Base-by-base conservation (phyloP, 2,329 filamentous ascomycete species). In the Pseudogymnoascus sp. region DNA sequence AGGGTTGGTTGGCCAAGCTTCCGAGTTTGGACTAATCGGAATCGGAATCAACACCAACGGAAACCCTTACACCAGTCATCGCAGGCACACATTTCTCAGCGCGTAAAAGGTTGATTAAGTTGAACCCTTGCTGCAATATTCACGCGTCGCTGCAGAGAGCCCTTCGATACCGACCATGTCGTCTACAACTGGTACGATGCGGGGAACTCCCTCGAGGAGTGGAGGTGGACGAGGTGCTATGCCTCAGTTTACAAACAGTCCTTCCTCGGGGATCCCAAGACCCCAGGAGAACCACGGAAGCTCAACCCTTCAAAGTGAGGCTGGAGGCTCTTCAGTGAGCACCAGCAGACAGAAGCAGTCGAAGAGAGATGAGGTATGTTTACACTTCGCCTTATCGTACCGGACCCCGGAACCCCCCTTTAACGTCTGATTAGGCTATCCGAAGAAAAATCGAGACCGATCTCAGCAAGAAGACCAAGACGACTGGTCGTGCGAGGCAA, bases 361-460 rank as follows among this genome's bases (percentile, higher is more conserved):
- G 68, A 97, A 97, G 79, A 87, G 92, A 76, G 94, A 99, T 87
- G 94, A 99, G 89, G 94, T 99, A 80, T 70, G 84, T 79, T 65
- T 39, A 54, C 58, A 62, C 28, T 59, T 30, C 38, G 32, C 30
- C 47, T 34, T 59, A 35, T 60, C 14, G 41, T 18, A 47, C 22
- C 35, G 60, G 58, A 58, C 43, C 35, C 65, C 60, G 66, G 64
- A 62, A 60, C 60, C 59, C 60, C 62, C 65, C 57, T 32, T 61
- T 57, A 60, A 47, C 60, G 41, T 57, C 32, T 30, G 61, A 54
- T 63, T 72, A 97, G 94, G 94, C 94, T 59, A 97, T 99, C 73
- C 91, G 94, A 70, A 87, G 86, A 71, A 97, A 97, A 80, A 88
- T 99, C 80, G 94, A 99, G 80, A 93, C 84, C 72, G 94, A 99